Base-by-base conservation (phyloP, 2,329 filamentous ascomycete species). In the Fusarium napiforme region DNA sequence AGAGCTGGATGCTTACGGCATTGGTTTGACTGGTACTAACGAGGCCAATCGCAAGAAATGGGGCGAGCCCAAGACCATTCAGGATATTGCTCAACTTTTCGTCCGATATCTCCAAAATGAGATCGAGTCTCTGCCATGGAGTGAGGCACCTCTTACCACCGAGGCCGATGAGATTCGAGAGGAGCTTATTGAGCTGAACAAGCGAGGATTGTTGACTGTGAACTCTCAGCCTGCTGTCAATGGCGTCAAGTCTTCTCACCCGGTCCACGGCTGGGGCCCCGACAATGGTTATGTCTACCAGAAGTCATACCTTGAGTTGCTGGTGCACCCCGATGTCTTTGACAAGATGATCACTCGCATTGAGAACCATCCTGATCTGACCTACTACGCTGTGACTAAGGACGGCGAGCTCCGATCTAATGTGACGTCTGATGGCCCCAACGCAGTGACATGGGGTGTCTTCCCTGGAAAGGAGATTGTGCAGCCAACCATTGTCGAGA, bases 401-500 rank as follows among this genome's bases (percentile, higher is more conserved):
- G 87, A 88, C 26, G 95, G 96, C 34, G 90, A 92, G 64, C 87
- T 98, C 63, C 91, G 91, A 82, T 96, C 94, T 34, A 98, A 99
- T 79, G 91, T 94, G 4, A 91, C 92, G 14, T 90, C 91, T 28
- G 94, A 97, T 76, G 93, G 94, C 10, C 96, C 96, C 42, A 99
- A 99, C 78, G 96, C 96, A n/a, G 93, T 99, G 56, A 99, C 96
- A 4, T 99, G 96, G 96, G 96, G 96, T 83, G 97, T 99, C 39
- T 99, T 98, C 85, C 96, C 96, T 1, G 96, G 96, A 66, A 97
- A 98, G 82, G 96, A 99, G 83, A 98, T 99, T 80, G 95, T 99
- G n/a, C 96, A 99, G 83, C 96, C 96, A 19, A 99, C 96, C n/a
- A 98, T 99, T 78, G 96, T 99, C 59, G 96, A 99, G 85, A 97